A percentile compares a stretch with the other conserved stretches of the same genome.
phyloP scores from a whole-genome alignment of 2,329 filamentous ascomycete species.

The Alternaria atra region DNA sequence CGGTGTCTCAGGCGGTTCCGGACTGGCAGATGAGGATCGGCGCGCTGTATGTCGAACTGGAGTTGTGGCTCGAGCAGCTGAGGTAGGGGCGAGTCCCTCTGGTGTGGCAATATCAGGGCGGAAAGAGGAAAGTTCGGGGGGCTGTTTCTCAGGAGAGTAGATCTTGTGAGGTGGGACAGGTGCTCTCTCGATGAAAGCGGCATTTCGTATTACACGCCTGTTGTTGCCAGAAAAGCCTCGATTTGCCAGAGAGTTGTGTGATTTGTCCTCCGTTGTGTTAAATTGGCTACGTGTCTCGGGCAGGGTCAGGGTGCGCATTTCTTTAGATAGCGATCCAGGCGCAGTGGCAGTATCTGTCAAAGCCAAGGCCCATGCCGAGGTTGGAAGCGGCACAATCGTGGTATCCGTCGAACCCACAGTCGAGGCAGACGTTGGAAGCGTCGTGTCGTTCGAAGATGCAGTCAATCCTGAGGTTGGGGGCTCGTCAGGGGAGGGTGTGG shows the following conservation, averaged over 20 bases:
- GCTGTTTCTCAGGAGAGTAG: not conserved
- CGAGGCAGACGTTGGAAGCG: not conserved
- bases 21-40: conserved; percentile 4
- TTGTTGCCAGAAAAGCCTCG: conserved; percentile 15
- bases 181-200: conserved; percentile 18
- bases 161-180: not conserved
- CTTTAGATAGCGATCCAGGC: conserved; percentile 17
- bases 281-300: not conserved
- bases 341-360: not conserved
- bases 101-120: conserved; percentile 14
- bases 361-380: not conserved
- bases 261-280: not conserved
- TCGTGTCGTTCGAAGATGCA: conserved; percentile 9
- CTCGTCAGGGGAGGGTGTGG: conserved; percentile 24
- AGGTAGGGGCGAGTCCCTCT: conserved; percentile 1
- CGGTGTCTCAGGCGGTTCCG: conserved; percentile 26
- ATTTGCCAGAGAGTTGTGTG: not conserved
- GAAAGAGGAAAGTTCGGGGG: conserved; percentile 24
- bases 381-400: conserved; percentile 4
- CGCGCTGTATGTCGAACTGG: conserved; percentile 1
- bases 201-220: conserved; percentile 5
- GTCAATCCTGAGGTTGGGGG: conserved; percentile 28
- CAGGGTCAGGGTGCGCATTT: conserved; percentile 16
- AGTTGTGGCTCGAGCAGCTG: conserved; percentile 1
- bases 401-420: not conserved